Base-by-base conservation (phyloP, 148 eudicot genomes). In the Heliosperma pusillum region DNA sequence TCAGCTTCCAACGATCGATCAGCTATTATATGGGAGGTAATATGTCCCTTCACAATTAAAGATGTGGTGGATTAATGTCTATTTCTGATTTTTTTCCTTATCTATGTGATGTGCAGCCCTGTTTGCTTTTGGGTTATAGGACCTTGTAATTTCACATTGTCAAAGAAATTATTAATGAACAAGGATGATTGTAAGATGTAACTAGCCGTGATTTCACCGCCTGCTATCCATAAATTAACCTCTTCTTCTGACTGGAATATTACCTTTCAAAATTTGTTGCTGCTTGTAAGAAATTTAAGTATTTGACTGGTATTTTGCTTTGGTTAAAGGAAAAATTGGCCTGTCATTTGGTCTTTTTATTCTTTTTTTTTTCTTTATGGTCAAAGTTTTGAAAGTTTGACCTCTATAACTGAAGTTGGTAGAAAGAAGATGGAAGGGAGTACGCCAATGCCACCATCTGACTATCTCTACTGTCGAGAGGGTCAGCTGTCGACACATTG, bases 1-100 rank as follows among this genome's bases (percentile, higher is more conserved):
- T 93, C 98, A 76, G 88, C 96, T 50, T 90, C 98, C 68, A 86
- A 76, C 70, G 98, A 93, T 82, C 75, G 74, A 55, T 81, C 86
- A 67, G 89, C 90, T 73, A 80, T 89, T 75, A 86, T 93, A 71
- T 93, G 98, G 98, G 92, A 93, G 96, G 96, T 93, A 85, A 76
- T 33, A n/a, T 76, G 55, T 69, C 62, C 33, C 29, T 29, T 56
- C 67, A 25, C 26, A 9, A 10, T 44, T n/a, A 16, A 27, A 56
- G 5, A 24, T 7, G 17, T 25, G 66, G 66, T 61, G 66, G 66
- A 9, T 24, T 24, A 26, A 61, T 61, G 4, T 22, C 29, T 61
- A 61, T 12, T 61, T 61, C 66, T 59, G 64, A 59, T 59, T 21
- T n/a, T n/a, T 50, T 12, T 50, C 13, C 55, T 15, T 50, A 50